Base-by-base conservation (phyloP, 2,329 filamentous ascomycete species). In the Colletotrichum ledebouriae region DNA sequence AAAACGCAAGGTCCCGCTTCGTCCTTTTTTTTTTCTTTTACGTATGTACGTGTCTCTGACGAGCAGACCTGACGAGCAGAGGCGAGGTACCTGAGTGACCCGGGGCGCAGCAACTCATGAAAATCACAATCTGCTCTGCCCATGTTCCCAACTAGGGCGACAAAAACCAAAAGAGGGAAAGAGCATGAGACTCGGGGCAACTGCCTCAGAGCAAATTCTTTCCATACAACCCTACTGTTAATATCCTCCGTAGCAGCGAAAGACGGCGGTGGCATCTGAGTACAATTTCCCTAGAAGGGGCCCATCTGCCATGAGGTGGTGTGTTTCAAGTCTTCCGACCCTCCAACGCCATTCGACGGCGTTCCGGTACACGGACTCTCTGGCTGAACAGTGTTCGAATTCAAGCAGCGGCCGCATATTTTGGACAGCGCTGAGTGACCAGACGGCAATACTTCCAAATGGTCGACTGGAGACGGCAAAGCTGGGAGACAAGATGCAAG, bases 241-340 rank as follows among this genome's bases (percentile, higher is more conserved):
- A 49, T 10, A 47, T 62, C 63, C 46, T 67, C 39, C 53, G 58
- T 46, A 67, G 37, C 47, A 67, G 37, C 47, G 22, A 59, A 63
- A 67, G 63, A 61, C 52, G 52, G 58, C 57, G 39, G 60, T 68
- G 53, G 22, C 55, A 55, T 65, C 39, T 29, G 49, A 55, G 56
- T 37, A 65, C 52, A 68, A 68, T 68, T 50, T 68, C 66, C 61
- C 61, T 47, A 60, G 20, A 46, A 47, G 58, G 59, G 55, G 56
- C 44, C 64, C 59, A 52, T 58, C 55, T 60, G 67, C 67, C 64
- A 70, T 67, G 22, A 22, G 22, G 55, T 59, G 68, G 68, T 70
- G 68, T 39, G 68, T 70, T 70, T 70, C 68, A 70, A 60, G 20
- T 70, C 52, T 34, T 52, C 17, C 47, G 65, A 68, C 25, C 60